Evolutionary conservation across 116 monocot genomes (phyloP).

Genomic region (Papilionanthe hybrid): DNA sequence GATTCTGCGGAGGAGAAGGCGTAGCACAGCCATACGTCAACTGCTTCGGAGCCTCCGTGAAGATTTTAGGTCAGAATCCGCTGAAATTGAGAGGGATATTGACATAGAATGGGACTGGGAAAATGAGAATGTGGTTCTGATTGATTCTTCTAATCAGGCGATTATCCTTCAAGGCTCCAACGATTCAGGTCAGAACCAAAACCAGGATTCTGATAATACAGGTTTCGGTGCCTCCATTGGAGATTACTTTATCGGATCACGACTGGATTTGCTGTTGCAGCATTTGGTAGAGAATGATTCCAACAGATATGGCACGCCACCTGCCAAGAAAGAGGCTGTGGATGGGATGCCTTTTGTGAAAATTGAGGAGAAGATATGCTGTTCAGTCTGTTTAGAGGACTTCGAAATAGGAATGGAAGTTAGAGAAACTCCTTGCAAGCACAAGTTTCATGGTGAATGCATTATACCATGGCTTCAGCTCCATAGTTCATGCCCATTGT

Average conservation of each 20-base stretch:
- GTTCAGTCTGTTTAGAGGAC: slow-evolving; percentile 61
- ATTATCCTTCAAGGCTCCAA: slow-evolving; percentile 36
- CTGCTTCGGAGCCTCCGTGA: slow-evolving; percentile 34
- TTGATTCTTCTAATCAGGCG: slow-evolving; percentile 41
- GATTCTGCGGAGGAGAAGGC: slow-evolving; percentile 18
- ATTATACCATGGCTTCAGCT: slow-evolving; percentile 66
- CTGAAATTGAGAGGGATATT: slow-evolving; percentile 2
- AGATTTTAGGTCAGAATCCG: slow-evolving; percentile 12
- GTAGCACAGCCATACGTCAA: slow-evolving; percentile 27
- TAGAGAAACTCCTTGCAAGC: slow-evolving; percentile 61
- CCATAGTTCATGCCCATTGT: slow-evolving; percentile 64
- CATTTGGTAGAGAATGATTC: slow-evolving; percentile 59
- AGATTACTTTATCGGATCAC: slow-evolving; percentile 47
- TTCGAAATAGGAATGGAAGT: slow-evolving; percentile 37
- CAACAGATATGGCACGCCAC: slow-evolving; percentile 53
- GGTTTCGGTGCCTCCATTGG: slow-evolving; percentile 24
- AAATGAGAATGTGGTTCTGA: slow-evolving; percentile 34
- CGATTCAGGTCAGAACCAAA: slow-evolving; percentile 16
- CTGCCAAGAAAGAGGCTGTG: slow-evolving; percentile 46
- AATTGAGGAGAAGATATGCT: slow-evolving; percentile 24
- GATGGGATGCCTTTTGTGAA: slow-evolving; percentile 39
- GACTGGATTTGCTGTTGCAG: slow-evolving; percentile 52
- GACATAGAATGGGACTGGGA: slow-evolving; percentile 7
- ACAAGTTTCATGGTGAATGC: slow-evolving; percentile 46
- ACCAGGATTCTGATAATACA: not conserved